These are phyloP conservation scores for Thielaviopsis punctulata DNA, from an alignment of 2,329 filamentous ascomycete genomes.

Conservation along the genomic window DNA sequence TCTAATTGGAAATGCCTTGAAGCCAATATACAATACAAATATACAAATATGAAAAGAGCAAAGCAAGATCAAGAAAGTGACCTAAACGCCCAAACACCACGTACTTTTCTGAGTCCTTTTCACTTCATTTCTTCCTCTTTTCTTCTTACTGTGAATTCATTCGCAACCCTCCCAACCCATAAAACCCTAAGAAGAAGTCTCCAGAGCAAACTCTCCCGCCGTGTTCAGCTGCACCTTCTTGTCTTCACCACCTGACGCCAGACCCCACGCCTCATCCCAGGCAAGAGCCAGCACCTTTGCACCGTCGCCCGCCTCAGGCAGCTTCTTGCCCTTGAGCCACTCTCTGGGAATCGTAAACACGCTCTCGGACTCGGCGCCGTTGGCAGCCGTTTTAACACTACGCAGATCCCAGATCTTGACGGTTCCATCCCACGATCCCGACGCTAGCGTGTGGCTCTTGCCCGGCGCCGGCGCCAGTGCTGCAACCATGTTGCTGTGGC, in stretches of 20 bases:
- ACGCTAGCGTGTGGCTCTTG: slow-evolving; percentile 69
- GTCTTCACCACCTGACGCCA: slow-evolving; percentile 84
- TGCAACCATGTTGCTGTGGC: slow-evolving; percentile 61
- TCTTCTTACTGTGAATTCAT: neutral
- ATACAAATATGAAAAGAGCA: slow-evolving; percentile 1
- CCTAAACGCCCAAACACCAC: slow-evolving; percentile 7
- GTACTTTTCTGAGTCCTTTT: neutral
- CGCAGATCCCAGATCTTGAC: slow-evolving; percentile 89
- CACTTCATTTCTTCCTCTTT: slow-evolving; percentile 4
- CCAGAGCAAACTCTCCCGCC: slow-evolving; percentile 7
- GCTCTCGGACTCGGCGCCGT: slow-evolving; percentile 50
- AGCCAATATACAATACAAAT: slow-evolving; percentile 6
- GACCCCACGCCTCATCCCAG: slow-evolving; percentile 76
- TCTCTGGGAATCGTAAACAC: slow-evolving; percentile 63
- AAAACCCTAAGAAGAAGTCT: slow-evolving; percentile 1
- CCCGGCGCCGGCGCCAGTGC: slow-evolving; percentile 30
- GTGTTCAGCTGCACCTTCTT: slow-evolving; percentile 81
- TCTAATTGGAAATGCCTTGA: neutral
- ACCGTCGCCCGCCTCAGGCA: slow-evolving; percentile 57
- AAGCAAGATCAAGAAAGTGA: slow-evolving; percentile 4
- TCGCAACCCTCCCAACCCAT: neutral
- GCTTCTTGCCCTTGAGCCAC: slow-evolving; percentile 46
- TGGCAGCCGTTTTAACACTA: slow-evolving; percentile 44
- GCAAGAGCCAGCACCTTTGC: slow-evolving; percentile 77
- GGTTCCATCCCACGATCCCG: slow-evolving; percentile 80